Evolutionary conservation across 306 rosid genomes (phyloP), one percentile per base, ranked within the genome.

Genomic region (Begonia fuchsioides): DNA sequence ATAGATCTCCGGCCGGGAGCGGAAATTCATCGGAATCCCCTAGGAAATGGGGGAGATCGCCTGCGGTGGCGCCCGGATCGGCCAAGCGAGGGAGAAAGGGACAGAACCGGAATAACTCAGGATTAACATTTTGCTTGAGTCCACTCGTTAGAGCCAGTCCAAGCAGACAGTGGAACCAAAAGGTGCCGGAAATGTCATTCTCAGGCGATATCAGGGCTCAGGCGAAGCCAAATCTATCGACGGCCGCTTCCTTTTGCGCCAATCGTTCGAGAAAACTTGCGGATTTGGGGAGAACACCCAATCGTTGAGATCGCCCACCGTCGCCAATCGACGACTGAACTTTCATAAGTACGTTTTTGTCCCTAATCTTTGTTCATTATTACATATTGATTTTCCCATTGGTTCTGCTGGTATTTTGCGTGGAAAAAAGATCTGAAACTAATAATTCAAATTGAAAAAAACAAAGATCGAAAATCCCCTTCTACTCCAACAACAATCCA

Each of bases 61-160:
- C 94, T 17, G 13, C 64, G 56, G 56, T 63, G 15, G 59, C 63
- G 3, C 70, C 75, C 2, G 57, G 62, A 40, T 45, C 81, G 45
- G 20, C 76, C 3, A 72, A 83, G 67, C 70, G 84, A 15, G 59
- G 80, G 2, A 67, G 76, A 11, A 46, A 16, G 10, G 80, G 72
- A 9, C 69, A 66, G 3, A 57, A 43, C 38, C 77, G 68, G 49
- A 82, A 62, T 50, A 59, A 66, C 15, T 67, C 94, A 1, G 93
- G 93, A 4, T 62, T 85, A 38, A 64, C 85, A 49, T 80, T 92
- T 61, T 92, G 98, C 51, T 49, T 92, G 55, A 92, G 94, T 59
- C 98, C 98, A 4, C 49, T 92, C 52, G 88, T 85, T 38, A 69
- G 95, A 54, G 87, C 93, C 8, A 81, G 80, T 60, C 97, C 97